Evolutionary conservation across 2,329 filamentous ascomycete genomes (phyloP), one percentile per base, ranked within the genome.

Genomic region (Aspergillaceae sp.): DNA sequence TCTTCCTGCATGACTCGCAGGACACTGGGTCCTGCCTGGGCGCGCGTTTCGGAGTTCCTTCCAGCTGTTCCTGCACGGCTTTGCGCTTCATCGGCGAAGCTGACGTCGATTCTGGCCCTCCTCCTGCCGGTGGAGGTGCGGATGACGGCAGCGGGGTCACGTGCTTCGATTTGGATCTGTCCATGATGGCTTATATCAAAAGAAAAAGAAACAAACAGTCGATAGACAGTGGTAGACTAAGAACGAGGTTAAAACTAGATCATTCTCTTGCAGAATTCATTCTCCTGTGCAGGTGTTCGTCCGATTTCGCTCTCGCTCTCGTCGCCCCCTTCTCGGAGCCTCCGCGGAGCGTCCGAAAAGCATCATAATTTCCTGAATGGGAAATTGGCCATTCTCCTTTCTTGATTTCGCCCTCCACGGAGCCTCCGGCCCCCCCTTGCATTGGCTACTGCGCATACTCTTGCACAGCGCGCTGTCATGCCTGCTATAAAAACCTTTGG

Each of bases 1-100:
- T 65, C 50, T 56, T 54, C 3, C 66, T 58, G 44, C 67, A 70
- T 6, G 59, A 66, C 8, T 63, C 60, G 42, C 67, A 70, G 0
- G 67, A 70, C 1, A 70, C 65, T 0, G 67, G 67, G 10, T 67
- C 63, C 48, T 68, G 65, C 37, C 65, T 43, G 6, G 51, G 50
- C 27, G 48, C 36, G 5, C 52, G 53, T 42, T 57, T 61, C n/a
- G 44, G 47, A 2, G 48, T 10, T 3, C 34, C 5, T 1, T 52
- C 42, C 6, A 28, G 2, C 2, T 27, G 7, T 3, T 48, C 42
- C 2, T 44, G 5, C 3, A 27, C 26, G 2, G 41, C 9, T 42
- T 51, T 58, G 41, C 60, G 56, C 40, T 63, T 63, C 53, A 61
- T 59, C 6, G 36, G 8, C 4, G 34, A 7, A 6, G 5, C 11